Conservation (phyloP, 352 stramenopile species). For the Elongisporangium anandrum region DNA sequence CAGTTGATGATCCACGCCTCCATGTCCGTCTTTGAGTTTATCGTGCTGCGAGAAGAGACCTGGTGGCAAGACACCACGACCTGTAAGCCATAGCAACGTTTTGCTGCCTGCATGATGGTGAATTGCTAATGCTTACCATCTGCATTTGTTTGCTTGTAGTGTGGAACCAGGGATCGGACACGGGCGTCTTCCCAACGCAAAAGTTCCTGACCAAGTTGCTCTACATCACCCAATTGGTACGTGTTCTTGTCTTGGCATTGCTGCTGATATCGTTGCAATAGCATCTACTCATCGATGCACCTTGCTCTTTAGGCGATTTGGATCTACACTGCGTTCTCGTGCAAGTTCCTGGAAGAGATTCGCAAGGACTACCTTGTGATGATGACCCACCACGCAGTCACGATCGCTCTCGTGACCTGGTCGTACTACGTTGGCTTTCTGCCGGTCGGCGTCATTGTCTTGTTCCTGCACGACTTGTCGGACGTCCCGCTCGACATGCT, state of each 20-base stretch:
- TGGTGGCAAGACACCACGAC: conserved; percentile 87
- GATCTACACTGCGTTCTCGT: conserved; percentile 88
- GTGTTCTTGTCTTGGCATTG: no score
- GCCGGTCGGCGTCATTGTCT: conserved; percentile 76
- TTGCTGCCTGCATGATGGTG: not conserved
- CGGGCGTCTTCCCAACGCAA: conserved; percentile 71
- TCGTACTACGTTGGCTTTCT: conserved; percentile 80
- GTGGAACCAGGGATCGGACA: conserved; percentile 71
- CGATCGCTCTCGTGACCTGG: conserved; percentile 82
- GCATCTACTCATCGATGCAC: not conserved
- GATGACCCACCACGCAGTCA: conserved; percentile 89
- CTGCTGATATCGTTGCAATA: no score
- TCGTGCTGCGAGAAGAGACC: conserved; percentile 73
- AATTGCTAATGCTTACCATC: conserved; percentile 1
- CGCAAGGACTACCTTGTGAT: conserved; percentile 89
- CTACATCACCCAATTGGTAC: conserved; percentile 80
- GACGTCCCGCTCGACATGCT: conserved; percentile 86
- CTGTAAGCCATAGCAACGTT: conserved; percentile 26
- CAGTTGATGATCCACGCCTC: conserved; percentile 78
- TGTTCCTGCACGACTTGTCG: conserved; percentile 84
- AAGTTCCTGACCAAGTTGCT: conserved; percentile 81
- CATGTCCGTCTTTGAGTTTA: conserved; percentile 82
- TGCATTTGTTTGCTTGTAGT: conserved; percentile 38
- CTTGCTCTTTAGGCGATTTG: conserved; percentile 59
- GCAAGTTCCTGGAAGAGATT: conserved; percentile 86